Base-by-base conservation (phyloP, 371 early-diverging fungal genomes). In the Dinochytrium kinnereticum region DNA sequence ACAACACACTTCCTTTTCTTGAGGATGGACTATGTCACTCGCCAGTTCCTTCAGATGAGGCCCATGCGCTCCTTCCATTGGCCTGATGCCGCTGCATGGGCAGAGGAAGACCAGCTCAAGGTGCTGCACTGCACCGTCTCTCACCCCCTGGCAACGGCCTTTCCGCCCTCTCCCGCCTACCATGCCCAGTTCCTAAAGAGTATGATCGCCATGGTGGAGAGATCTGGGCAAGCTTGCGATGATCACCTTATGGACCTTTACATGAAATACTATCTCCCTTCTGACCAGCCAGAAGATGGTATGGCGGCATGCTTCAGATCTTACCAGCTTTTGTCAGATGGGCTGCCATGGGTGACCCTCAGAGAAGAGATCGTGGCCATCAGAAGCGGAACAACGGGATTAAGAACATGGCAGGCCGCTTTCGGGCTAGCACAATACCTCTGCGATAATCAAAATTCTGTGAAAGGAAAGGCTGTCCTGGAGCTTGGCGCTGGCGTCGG, bases 401-500 rank as follows among this genome's bases (percentile, higher is more conserved):
- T 88, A 31, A 73, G 83, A 38, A 84, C 84, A 21, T 88, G 88
- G 88, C 84, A 84, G 39, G 87, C 86, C 0, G 81, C 84, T 15
- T 64, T 86, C 37, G 70, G 78, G 1, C 68, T 88, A 40, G 68
- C 78, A 1, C 81, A 85, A 51, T 84, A 79, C 51, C 72, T 88
- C 57, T 26, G 76, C 3, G 70, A 72, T 55, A 68, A 82, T 31
- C 78, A 82, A 19, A 71, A 69, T 76, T 72, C 82, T 36, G 64
- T 84, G 5, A 65, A 73, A 5, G 79, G 71, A 0, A 76, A 78
- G 50, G 64, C 71, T 0, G 82, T 88, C 31, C 64, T 88, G 0
- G 88, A 88, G 71, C 80, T 88, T 31, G 88, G 88, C 19, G 72
- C 85, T 5, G 88, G 88, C 2, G 75, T 74, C 21, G 88, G 88